These are phyloP conservation scores for Scolecobasidium constrictum DNA, from an alignment of 2,329 filamentous ascomycete genomes.

Conservation along the genomic window DNA sequence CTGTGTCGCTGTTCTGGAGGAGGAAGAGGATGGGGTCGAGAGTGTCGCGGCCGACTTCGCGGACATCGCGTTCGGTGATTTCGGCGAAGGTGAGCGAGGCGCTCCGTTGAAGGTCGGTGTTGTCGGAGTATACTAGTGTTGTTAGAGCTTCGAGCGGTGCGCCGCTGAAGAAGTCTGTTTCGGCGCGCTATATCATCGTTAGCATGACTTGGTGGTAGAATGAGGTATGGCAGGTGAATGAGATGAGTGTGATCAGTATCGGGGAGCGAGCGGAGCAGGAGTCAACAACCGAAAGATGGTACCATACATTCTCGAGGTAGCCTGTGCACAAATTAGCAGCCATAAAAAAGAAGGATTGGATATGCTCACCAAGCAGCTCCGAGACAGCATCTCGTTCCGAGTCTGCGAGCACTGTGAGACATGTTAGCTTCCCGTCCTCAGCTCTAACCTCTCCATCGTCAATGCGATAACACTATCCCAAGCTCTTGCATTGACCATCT, in stretches of 20 bases:
- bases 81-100: constrained; percentile 97
- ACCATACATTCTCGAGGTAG: constrained; percentile 85
- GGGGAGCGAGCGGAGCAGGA: constrained; percentile 12
- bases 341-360: neutral
- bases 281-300: constrained; percentile 5
- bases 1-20: constrained; percentile 88
- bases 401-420: constrained; percentile 61
- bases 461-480: too few relatives aligned
- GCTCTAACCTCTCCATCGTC: too few relatives aligned
- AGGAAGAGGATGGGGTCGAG: constrained; percentile 93
- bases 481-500: too few relatives aligned
- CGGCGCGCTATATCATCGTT: constrained; percentile 68
- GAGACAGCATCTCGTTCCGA: constrained; percentile 95
- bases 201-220: constrained; percentile 10
- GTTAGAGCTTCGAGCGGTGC: constrained; percentile 88
- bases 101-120: constrained; percentile 94
- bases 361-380: constrained; percentile 52
- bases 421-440: too few relatives aligned
- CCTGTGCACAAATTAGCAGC: constrained; percentile 30
- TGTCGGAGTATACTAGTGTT: constrained; percentile 95
- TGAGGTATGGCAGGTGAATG: constrained; percentile 5
- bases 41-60: constrained; percentile 89
- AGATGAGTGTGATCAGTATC: constrained; percentile 13
- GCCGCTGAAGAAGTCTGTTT: constrained; percentile 97
- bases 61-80: constrained; percentile 97